These are phyloP conservation scores for Geosmithia morbida DNA, from an alignment of 2,329 filamentous ascomycete genomes.

Conservation along the genomic window DNA sequence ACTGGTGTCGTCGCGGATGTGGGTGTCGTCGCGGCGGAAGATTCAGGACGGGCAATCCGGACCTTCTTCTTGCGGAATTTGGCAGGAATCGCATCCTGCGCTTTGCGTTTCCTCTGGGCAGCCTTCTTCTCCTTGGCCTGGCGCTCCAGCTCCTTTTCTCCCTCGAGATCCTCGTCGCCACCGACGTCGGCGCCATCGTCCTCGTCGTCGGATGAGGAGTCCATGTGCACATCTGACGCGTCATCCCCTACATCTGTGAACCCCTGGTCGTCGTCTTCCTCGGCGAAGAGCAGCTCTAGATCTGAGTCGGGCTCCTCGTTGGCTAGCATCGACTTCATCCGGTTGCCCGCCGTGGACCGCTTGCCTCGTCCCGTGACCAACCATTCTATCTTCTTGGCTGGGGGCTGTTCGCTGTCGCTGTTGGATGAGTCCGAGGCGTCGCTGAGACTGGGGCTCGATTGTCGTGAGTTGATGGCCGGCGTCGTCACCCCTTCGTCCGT, in stretches of 20 bases:
- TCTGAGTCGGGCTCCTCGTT: constrained; percentile 57
- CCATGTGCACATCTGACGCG: constrained; percentile 68
- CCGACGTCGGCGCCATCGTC: constrained; percentile 44
- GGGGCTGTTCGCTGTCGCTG: constrained; percentile 3
- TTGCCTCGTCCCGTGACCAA: constrained; percentile 60
- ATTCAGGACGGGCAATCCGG: constrained; percentile 19
- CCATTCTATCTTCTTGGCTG: constrained; percentile 39
- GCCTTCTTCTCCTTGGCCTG: constrained; percentile 54
- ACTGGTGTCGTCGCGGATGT: constrained; percentile 14
- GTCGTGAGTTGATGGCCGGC: constrained; percentile 10
- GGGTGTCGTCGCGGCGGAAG: constrained; percentile 47
- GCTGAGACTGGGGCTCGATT: constrained; percentile 13
- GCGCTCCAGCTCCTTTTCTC: constrained; percentile 74
- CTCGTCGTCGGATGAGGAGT: constrained; percentile 73
- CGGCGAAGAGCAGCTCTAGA: constrained; percentile 62
- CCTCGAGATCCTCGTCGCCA: constrained; percentile 53
- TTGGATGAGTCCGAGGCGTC: constrained; percentile 17
- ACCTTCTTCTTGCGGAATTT: constrained; percentile 51
- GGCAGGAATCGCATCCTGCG: constrained; percentile 57
- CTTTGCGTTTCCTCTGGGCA: constrained; percentile 65
- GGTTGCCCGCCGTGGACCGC: constrained; percentile 71
- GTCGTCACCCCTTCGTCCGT: constrained; percentile 10
- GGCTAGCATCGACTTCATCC: constrained; percentile 64
- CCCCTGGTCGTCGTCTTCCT: constrained; percentile 53
- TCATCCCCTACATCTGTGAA: constrained; percentile 56